Conservation (phyloP, 176 grass and related monocot genomes). For the Thinopyrum elongatum region DNA sequence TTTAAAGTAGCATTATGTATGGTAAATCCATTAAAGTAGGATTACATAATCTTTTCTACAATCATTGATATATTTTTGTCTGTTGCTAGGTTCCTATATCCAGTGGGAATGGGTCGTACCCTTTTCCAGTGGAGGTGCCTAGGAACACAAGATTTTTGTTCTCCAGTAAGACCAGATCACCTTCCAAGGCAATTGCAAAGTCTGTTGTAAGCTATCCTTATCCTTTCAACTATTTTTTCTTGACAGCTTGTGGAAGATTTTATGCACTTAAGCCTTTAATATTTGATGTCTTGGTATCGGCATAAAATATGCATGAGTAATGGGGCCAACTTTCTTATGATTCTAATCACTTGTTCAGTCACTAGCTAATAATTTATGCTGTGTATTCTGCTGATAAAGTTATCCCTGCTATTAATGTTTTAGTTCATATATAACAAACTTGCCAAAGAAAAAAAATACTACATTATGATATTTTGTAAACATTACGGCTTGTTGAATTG, state of each 20-base stretch:
- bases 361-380: not conserved
- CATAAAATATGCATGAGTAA: not conserved
- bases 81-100: constrained; percentile 82
- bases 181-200: constrained; percentile 88
- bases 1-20: constrained; percentile 7
- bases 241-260: not conserved
- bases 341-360: not conserved
- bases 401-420: constrained; percentile 3
- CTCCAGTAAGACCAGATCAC: constrained; percentile 68
- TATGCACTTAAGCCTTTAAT: not conserved
- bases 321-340: constrained; percentile 5
- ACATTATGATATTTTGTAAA: constrained; percentile 23
- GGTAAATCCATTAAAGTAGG: constrained; percentile 1
- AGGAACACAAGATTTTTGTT: constrained; percentile 87
- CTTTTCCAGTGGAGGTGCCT: constrained; percentile 76
- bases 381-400: constrained; percentile 4
- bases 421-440: not conserved
- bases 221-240: not conserved
- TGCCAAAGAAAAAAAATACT: constrained; percentile 12
- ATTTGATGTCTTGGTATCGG: not conserved
- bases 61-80: constrained; percentile 25
- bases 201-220: constrained; percentile 71
- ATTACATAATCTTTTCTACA: not conserved
- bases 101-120: constrained; percentile 72
- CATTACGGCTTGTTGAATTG: constrained; percentile 2